Evolutionary conservation across 352 stramenopile species (phyloP).

Genomic region (Phytopythium vexans): DNA sequence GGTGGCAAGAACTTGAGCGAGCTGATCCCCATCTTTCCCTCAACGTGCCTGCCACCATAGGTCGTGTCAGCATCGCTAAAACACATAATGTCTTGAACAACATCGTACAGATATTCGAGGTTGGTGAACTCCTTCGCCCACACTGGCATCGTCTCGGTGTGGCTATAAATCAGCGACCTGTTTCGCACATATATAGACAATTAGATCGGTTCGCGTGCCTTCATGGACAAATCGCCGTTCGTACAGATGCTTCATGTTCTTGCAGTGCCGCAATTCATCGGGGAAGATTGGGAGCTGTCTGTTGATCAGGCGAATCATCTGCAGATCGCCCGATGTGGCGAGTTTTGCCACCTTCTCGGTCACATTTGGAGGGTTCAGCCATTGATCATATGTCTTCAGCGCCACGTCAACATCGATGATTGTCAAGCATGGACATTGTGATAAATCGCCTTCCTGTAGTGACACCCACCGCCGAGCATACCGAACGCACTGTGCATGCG

Average conservation of each 20-base stretch:
- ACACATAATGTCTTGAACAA: background rate
- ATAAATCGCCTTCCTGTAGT: slow-evolving; percentile 1
- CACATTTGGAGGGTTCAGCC: slow-evolving; percentile 18
- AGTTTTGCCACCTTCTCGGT: slow-evolving; percentile 18
- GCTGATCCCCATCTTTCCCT: too few relatives aligned
- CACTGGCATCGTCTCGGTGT: slow-evolving; percentile 25
- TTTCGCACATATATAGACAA: background rate
- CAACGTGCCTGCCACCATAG: background rate
- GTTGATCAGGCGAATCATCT: slow-evolving; percentile 25
- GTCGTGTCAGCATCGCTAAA: background rate
- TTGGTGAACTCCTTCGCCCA: slow-evolving; percentile 29
- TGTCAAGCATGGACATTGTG: slow-evolving; percentile 34
- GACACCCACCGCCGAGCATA: slow-evolving; percentile 18
- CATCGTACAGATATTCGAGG: slow-evolving; percentile 36
- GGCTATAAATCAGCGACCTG: slow-evolving; percentile 39
- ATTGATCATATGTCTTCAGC: slow-evolving; percentile 19
- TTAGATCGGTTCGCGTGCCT: background rate
- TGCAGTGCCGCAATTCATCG: slow-evolving; percentile 16
- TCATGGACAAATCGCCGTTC: background rate
- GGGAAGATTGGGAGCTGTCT: slow-evolving; percentile 19
- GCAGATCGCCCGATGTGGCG: slow-evolving; percentile 13
- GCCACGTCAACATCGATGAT: slow-evolving; percentile 20
- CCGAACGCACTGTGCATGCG: slow-evolving; percentile 14
- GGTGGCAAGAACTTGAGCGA: slow-evolving; percentile 12
- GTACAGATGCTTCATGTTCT: slow-evolving; percentile 23